A percentile compares a stretch with the other conserved stretches of the same genome.
Evolutionary conservation across 805 yeast species (phyloP).

Genomic region (Komagataella populi): DNA sequence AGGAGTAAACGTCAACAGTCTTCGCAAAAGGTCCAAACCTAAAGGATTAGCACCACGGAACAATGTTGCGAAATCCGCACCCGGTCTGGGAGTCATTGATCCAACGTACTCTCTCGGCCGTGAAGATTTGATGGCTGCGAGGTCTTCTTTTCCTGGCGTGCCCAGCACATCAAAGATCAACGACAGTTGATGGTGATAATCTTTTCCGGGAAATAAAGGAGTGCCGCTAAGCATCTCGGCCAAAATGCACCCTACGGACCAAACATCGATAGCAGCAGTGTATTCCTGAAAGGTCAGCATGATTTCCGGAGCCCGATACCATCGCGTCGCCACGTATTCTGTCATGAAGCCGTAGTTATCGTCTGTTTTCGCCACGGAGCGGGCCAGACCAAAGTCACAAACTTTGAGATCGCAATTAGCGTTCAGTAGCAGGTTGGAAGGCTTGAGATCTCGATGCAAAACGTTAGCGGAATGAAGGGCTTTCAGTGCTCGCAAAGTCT

Average conservation of each 20-base stretch:
- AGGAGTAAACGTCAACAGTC: conserved; percentile 75
- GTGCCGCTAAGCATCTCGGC: conserved; percentile 81
- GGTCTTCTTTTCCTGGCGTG: conserved; percentile 74
- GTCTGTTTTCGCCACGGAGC: conserved; percentile 46
- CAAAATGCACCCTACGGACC: conserved; percentile 94
- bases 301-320: conserved; percentile 97
- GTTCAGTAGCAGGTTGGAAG: conserved; percentile 73
- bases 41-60: conserved; percentile 43
- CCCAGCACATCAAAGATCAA: conserved; percentile 78
- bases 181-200: conserved; percentile 83
- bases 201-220: conserved; percentile 89
- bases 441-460: conserved; percentile 86
- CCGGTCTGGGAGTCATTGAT: conserved; percentile 59
- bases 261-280: conserved; percentile 88
- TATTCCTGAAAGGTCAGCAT: conserved; percentile 91
- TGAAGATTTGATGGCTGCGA: conserved; percentile 57
- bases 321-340: conserved; percentile 93
- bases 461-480: conserved; percentile 91
- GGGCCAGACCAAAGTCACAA: conserved; percentile 90
- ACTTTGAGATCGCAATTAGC: conserved; percentile 89
- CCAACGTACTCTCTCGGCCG: conserved; percentile 84
- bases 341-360: conserved; percentile 78
- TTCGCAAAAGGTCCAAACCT: conserved; percentile 56
- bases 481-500: conserved; percentile 79
- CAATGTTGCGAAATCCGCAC: conserved; percentile 38